Evolutionary conservation across 2,329 filamentous ascomycete species (phyloP).

Genomic region (Colletotrichum sp.): DNA sequence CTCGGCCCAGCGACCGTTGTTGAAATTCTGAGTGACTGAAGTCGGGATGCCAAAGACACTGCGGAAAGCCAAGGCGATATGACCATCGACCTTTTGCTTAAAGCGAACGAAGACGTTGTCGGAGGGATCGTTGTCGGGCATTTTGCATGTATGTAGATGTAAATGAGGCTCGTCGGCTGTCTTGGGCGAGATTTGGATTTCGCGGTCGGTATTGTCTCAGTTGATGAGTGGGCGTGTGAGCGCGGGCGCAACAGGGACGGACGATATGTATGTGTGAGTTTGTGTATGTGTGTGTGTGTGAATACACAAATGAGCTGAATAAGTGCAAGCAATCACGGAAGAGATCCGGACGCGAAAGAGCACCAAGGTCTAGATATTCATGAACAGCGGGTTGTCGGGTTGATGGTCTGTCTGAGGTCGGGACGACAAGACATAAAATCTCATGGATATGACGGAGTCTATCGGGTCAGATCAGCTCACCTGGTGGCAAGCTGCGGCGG

Average conservation of each 20-base stretch:
- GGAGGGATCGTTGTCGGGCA: constrained; percentile 14
- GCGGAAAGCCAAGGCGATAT: constrained; percentile 33
- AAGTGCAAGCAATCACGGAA: constrained; percentile 9
- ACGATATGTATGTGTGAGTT: background rate
- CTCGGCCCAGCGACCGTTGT: constrained; percentile 13
- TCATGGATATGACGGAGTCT: background rate
- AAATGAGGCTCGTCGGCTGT: background rate
- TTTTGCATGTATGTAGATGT: background rate
- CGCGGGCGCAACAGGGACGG: background rate
- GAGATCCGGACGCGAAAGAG: constrained; percentile 4
- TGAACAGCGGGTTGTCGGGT: background rate
- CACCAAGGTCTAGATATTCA: background rate
- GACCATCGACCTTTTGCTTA: constrained; percentile 44
- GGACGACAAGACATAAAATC: background rate
- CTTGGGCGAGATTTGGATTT: background rate
- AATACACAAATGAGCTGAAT: background rate
- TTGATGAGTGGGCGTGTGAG: background rate
- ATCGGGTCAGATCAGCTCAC: background rate
- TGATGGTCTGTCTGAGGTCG: background rate
- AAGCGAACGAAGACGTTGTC: constrained; percentile 44
- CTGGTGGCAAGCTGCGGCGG: background rate
- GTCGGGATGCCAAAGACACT: constrained; percentile 29
- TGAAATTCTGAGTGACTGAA: constrained; percentile 29
- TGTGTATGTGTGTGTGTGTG: background rate
- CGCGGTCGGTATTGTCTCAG: background rate